phyloP scores from a whole-genome alignment of 345 rosid species.

The Conringia planisiliqua region DNA sequence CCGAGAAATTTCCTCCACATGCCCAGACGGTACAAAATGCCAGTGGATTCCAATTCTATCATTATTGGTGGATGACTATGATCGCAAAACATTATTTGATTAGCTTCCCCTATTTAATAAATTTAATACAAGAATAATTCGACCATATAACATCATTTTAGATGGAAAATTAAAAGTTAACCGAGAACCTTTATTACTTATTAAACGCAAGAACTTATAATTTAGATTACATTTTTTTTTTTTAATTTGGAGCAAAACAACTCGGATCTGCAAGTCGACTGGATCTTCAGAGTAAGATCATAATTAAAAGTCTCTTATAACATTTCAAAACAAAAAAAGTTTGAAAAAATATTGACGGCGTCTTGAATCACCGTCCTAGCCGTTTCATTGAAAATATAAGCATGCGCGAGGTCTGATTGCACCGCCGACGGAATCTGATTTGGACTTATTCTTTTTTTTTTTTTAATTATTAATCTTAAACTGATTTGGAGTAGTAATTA shows the following conservation, averaged over 20 bases:
- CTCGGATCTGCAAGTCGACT: neutral
- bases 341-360: no score
- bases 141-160: neutral
- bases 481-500: no score
- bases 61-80: constrained; percentile 19
- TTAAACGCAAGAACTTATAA: neutral
- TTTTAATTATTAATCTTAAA: no score
- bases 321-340: no score
- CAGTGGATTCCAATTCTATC: constrained; percentile 24
- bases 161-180: neutral
- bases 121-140: neutral
- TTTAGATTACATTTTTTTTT: neutral
- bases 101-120: neutral
- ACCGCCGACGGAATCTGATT: no score
- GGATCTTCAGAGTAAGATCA: no score
- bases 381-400: no score
- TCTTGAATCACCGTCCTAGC: no score
- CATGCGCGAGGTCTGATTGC: no score
- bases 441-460: no score
- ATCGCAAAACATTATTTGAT: neutral
- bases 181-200: neutral
- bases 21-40: constrained; percentile 17
- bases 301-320: no score
- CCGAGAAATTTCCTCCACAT: constrained; percentile 35
- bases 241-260: neutral